These are phyloP conservation scores for Rhynchosporium secalis DNA, from an alignment of 2,329 filamentous ascomycete genomes.

Conservation along the genomic window DNA sequence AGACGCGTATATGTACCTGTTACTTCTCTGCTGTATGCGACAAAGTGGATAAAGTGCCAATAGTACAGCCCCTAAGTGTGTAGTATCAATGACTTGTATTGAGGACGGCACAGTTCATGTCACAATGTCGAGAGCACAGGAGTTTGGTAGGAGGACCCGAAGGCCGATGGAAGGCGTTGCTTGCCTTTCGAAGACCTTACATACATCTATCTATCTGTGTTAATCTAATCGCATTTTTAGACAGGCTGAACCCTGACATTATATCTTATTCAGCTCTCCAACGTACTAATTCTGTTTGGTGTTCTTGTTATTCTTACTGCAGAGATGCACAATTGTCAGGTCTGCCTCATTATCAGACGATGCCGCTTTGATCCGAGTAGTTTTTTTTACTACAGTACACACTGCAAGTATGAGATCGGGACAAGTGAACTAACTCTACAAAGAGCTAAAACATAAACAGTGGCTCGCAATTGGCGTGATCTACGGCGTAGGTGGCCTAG, in stretches of 20 bases:
- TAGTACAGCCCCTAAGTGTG: background rate
- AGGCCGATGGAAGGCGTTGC: constrained; percentile 8
- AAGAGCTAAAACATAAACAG: no score
- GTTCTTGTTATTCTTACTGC: no score
- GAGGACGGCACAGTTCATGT: constrained; percentile 2
- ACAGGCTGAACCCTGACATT: no score
- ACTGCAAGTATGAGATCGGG: no score
- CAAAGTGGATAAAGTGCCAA: background rate
- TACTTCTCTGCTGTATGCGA: background rate
- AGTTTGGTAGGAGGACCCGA: background rate
- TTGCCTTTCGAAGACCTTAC: background rate
- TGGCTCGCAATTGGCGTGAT: background rate
- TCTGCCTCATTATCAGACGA: no score
- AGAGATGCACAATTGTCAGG: no score
- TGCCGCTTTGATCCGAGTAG: background rate
- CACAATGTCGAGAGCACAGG: background rate
- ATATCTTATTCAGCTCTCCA: no score
- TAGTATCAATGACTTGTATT: background rate
- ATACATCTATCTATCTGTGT: no score
- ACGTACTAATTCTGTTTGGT: no score
- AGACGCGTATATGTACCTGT: constrained; percentile 7
- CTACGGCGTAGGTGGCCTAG: background rate
- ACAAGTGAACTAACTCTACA: no score
- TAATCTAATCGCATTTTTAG: no score
- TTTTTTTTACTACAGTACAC: no score